These are phyloP conservation scores for Saussurea involucrata DNA, from an alignment of 129 eudicot genomes.

Conservation along the genomic window DNA sequence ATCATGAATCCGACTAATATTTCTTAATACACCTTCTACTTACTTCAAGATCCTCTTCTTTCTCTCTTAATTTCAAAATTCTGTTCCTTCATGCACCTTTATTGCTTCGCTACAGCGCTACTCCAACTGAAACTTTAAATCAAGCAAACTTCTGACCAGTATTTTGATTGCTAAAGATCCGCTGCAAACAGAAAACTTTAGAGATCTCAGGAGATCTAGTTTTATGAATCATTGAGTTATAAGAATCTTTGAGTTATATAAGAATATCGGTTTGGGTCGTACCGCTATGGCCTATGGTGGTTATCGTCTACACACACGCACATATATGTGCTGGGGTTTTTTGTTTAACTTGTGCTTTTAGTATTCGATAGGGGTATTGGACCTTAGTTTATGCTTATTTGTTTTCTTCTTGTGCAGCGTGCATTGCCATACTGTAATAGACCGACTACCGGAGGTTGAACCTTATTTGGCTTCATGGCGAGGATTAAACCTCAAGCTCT, in stretches of 20 bases:
- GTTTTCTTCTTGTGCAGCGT: conserved; percentile 12
- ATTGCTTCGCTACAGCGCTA: background rate
- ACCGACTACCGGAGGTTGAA: conserved; percentile 10
- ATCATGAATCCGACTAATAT: background rate
- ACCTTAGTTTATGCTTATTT: background rate
- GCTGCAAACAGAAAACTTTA: background rate
- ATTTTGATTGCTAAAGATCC: conserved; percentile 15
- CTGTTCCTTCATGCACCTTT: background rate
- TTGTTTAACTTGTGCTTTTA: background rate
- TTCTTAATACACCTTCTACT: background rate
- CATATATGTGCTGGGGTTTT: background rate
- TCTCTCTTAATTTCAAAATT: background rate
- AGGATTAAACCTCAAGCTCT: conserved; percentile 97
- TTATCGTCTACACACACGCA: background rate
- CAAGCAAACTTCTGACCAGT: background rate
- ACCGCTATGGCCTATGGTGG: background rate
- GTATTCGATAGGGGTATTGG: background rate
- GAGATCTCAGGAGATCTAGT: background rate
- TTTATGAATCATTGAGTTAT: background rate
- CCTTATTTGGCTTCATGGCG: conserved; percentile 52
- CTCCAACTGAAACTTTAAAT: background rate
- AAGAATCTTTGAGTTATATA: background rate
- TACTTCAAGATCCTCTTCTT: background rate
- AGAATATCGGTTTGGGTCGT: background rate
- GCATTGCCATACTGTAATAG: conserved; percentile 1